These are phyloP conservation scores for Diplotaxis tenuifolia DNA, from an alignment of 345 rosid genomes.

Conservation along the genomic window DNA sequence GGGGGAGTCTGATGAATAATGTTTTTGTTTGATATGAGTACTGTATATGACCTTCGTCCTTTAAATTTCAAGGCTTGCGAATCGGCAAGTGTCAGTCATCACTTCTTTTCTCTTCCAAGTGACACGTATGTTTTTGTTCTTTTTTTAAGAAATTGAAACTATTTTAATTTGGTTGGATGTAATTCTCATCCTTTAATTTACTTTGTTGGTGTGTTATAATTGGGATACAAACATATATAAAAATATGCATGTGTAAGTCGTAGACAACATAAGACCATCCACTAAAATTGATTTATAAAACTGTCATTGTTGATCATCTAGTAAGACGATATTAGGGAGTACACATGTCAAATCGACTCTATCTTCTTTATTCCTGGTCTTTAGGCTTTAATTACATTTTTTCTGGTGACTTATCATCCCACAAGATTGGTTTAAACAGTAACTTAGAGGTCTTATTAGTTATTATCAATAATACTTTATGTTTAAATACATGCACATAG, in stretches of 20 bases:
- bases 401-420: slow-evolving; percentile 19
- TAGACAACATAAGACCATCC: neutral
- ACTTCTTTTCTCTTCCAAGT: neutral
- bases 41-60: neutral
- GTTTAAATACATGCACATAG: slow-evolving; percentile 12
- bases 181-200: neutral
- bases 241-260: neutral
- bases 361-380: slow-evolving; percentile 41
- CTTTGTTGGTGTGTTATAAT: neutral
- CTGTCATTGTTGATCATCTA: neutral
- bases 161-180: neutral
- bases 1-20: neutral
- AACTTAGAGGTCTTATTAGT: slow-evolving; percentile 10
- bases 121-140: neutral
- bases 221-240: neutral
- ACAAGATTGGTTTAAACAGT: slow-evolving; percentile 24
- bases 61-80: neutral
- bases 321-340: neutral
- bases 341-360: slow-evolving; percentile 36
- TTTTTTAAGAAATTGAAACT: neutral
- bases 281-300: no score
- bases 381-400: slow-evolving; percentile 31
- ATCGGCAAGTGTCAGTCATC: neutral
- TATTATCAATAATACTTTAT: slow-evolving; percentile 13
- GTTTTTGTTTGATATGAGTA: neutral